Base-by-base conservation (phyloP, 202 grass and related monocot species). In the Eragrostis tef region DNA sequence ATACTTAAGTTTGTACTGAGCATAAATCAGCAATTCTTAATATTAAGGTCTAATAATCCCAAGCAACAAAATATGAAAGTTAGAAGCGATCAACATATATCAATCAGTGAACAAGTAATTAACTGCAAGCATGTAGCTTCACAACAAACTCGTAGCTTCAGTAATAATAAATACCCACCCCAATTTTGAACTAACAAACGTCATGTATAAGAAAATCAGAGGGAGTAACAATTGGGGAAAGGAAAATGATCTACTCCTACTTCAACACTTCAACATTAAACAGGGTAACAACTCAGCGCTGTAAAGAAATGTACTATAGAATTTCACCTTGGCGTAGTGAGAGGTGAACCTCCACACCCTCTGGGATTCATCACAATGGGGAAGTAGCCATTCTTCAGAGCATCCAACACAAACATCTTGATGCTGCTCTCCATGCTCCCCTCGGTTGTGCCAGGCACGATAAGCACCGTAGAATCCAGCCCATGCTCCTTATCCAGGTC, bases 341-440 rank as follows among this genome's bases (percentile, higher is more conserved):
- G 31, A 0, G 95, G 90, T 6, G 95, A 98, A 20, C 92, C 84
- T 8, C 81, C 92, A 26, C 95, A 98, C 3, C 95, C 95, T 83
- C 95, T 88, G 61, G 95, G 92, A 20, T 98, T 98, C 90, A 98
- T 88, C 52, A 98, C 95, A 50, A 98, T 74, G 36, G 95, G 92
- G 43, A 98, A 98, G 61, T 90, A 98, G 0, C 95, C 95, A 66
- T 88, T 91, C 77, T 82, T 86, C 70, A 98, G 79, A 0, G 90
- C 90, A 51, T 90, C 92, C 52, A 89, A 47, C 70, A 94, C 84
- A 67, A 98, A 98, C 46, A 67, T 43, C 69, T 83, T 85, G 56
- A 94, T 57, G 73, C 60, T 85, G 16, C 59, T 87, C 51, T 88
- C 88, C 95, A 89, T 93, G 90, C 95, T 93, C 61, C 95, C 95